Conservation (phyloP, 495 filamentous ascomycete species). For the Daldinia concentrica region DNA sequence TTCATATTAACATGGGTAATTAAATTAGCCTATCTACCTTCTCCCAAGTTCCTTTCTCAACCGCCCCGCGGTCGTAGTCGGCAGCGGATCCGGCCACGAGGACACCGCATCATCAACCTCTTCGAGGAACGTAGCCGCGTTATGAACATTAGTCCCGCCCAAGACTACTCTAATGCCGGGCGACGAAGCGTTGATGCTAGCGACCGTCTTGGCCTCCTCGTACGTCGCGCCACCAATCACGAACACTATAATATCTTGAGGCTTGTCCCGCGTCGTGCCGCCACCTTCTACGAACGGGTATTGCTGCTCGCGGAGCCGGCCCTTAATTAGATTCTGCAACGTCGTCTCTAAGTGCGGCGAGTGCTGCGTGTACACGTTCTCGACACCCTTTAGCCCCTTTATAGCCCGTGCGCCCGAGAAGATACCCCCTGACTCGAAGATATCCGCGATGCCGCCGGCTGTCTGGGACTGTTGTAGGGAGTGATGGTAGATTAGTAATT, state of each 20-base stretch:
- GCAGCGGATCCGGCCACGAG: slow-evolving; percentile 79
- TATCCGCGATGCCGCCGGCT: slow-evolving; percentile 80
- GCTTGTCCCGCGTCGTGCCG: slow-evolving; percentile 86
- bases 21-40: slow-evolving; percentile 44
- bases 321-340: slow-evolving; percentile 91
- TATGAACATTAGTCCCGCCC: slow-evolving; percentile 84
- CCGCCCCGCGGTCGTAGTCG: slow-evolving; percentile 75
- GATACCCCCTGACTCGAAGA: slow-evolving; percentile 91
- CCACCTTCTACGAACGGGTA: slow-evolving; percentile 94
- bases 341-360: slow-evolving; percentile 87
- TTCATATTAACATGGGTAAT: background rate
- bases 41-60: slow-evolving; percentile 71
- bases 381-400: slow-evolving; percentile 94
- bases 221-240: slow-evolving; percentile 93
- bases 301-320: slow-evolving; percentile 79
- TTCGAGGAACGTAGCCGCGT: slow-evolving; percentile 85
- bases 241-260: slow-evolving; percentile 95
- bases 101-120: slow-evolving; percentile 82
- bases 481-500: slow-evolving; percentile 81
- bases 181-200: slow-evolving; percentile 87
- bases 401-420: slow-evolving; percentile 91
- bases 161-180: slow-evolving; percentile 90
- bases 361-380: slow-evolving; percentile 99
- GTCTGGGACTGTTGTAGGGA: slow-evolving; percentile 78
- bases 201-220: slow-evolving; percentile 94